phyloP scores from a whole-genome alignment of 495 filamentous ascomycete species.

The Copromyces sp. region DNA sequence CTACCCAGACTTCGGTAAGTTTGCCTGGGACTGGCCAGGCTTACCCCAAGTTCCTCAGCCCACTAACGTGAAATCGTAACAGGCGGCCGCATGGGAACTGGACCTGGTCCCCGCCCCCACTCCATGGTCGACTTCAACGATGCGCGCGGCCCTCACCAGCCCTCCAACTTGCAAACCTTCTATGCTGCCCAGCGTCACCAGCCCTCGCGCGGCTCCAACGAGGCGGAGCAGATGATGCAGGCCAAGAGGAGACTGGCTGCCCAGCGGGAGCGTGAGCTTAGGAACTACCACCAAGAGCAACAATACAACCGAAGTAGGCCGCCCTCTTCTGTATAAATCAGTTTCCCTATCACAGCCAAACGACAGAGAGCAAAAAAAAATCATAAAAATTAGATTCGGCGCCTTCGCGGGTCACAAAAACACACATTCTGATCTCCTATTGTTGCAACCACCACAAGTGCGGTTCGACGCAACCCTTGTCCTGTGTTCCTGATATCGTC shows the following conservation, averaged over 20 bases:
- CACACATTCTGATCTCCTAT: slow-evolving; percentile 10
- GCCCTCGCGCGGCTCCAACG: slow-evolving; percentile 68
- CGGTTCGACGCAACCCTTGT: slow-evolving; percentile 30
- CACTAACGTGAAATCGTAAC: slow-evolving; percentile 16
- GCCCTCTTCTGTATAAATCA: slow-evolving; percentile 50
- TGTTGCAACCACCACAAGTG: slow-evolving; percentile 32
- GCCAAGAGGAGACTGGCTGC: slow-evolving; percentile 97
- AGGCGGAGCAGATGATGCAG: slow-evolving; percentile 98
- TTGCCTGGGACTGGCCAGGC: slow-evolving; percentile 22
- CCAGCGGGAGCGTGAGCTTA: slow-evolving; percentile 96
- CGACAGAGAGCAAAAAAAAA: slow-evolving; percentile 25
- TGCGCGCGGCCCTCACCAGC: slow-evolving; percentile 58
- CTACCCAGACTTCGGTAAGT: slow-evolving; percentile 47
- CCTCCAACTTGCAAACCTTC: slow-evolving; percentile 80
- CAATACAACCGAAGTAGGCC: slow-evolving; percentile 97
- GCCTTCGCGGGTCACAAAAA: slow-evolving; percentile 13
- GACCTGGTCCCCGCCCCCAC: slow-evolving; percentile 55
- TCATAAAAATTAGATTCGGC: slow-evolving; percentile 24
- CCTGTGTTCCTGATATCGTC: slow-evolving; percentile 24
- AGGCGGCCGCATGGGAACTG: slow-evolving; percentile 35
- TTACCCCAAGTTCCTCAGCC: slow-evolving; percentile 8
- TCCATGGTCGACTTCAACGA: slow-evolving; percentile 73
- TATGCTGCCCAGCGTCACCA: slow-evolving; percentile 91
- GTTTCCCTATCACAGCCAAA: slow-evolving; percentile 44
- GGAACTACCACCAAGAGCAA: slow-evolving; percentile 99